Evolutionary conservation across 1,284 basidiomycete species (phyloP), one percentile per base, ranked within the genome.

Genomic region (Fistulinella cinereoalba): DNA sequence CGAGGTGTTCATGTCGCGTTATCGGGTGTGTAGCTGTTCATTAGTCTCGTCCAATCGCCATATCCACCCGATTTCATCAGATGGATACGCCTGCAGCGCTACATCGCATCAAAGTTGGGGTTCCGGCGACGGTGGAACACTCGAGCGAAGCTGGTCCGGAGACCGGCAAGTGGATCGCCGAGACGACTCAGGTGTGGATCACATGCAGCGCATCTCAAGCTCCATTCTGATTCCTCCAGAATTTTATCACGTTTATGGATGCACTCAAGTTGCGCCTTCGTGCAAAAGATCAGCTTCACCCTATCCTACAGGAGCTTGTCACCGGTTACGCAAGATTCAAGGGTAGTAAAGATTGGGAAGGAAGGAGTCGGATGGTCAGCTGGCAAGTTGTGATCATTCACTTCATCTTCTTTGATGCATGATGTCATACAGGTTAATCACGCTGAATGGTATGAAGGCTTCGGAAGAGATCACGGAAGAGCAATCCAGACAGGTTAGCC

Each of bases 221-320:
- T 22, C 15, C 32, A 33, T 9, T 39, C 9, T 44, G 41, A 3
- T 4, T 7, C 3, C 57, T 29, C 10, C 13, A 96, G 90, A 89
- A 84, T 62, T 99, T 98, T 58, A 99, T 99, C 60, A 98, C 96
- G 0, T 95, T 99, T 56, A 97, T 98, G 92, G 96, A 99, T 60
- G 96, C 95, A 1, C 77, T 98, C 40, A 96, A 96, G 65, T 76
- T 98, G 49, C 85, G 89, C 33, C 73, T 98, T 61, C 80, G 92
- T 27, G 95, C 97, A 3, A 99, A 99, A 66, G 97, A 99, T 64
- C 94, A 98, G 63, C 74, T 99, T 9, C 96, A 98, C 65, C 95
- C 95, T 0, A 84, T 97, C 53, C 67, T 99, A 37, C 92, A 96
- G 57, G 95, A 97, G 54, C 81, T 99, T 8, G 94, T 98, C 60